A percentile compares a stretch with the other conserved stretches of the same genome.
Evolutionary conservation across 805 yeast species (phyloP).

Genomic region (Metschnikowia matae): DNA sequence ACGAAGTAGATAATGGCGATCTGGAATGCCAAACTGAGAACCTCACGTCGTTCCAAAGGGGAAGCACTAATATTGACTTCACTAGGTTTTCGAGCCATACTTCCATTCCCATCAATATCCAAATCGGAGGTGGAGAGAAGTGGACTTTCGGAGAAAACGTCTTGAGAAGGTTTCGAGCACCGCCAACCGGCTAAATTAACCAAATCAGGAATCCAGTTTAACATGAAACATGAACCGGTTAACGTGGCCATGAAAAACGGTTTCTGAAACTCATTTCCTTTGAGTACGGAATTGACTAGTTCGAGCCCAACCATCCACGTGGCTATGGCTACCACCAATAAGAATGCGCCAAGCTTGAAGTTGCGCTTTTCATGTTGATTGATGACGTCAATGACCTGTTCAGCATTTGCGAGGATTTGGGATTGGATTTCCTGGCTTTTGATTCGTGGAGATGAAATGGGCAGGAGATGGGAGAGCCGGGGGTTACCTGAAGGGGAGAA

Average conservation of each 20-base stretch:
- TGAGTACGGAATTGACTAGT: slow-evolving; percentile 45
- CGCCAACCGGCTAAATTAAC: neutral
- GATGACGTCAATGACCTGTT: slow-evolving; percentile 31
- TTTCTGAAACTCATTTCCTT: slow-evolving; percentile 45
- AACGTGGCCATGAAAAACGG: slow-evolving; percentile 46
- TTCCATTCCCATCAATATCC: slow-evolving; percentile 5
- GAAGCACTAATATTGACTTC: neutral
- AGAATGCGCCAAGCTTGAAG: slow-evolving; percentile 42
- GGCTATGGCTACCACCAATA: slow-evolving; percentile 38
- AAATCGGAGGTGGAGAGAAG: slow-evolving; percentile 14
- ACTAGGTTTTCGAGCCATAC: too few species aligned
- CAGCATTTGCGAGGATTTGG: slow-evolving; percentile 10
- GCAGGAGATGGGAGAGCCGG: neutral
- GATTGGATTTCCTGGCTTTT: slow-evolving; percentile 13
- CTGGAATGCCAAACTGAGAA: slow-evolving; percentile 34
- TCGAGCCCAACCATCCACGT: slow-evolving; percentile 51
- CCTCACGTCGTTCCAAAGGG: slow-evolving; percentile 26
- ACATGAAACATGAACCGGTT: slow-evolving; percentile 44
- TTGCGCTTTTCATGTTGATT: slow-evolving; percentile 39
- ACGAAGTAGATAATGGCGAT: slow-evolving; percentile 40
- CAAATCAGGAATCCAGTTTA: slow-evolving; percentile 43
- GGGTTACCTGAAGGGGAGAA: neutral
- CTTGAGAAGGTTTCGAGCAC: neutral
- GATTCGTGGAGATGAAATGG: slow-evolving; percentile 13
- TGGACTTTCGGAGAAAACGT: slow-evolving; percentile 16